Base-by-base conservation (phyloP, 1,284 basidiomycete species). In the Tylopilus sp. region DNA sequence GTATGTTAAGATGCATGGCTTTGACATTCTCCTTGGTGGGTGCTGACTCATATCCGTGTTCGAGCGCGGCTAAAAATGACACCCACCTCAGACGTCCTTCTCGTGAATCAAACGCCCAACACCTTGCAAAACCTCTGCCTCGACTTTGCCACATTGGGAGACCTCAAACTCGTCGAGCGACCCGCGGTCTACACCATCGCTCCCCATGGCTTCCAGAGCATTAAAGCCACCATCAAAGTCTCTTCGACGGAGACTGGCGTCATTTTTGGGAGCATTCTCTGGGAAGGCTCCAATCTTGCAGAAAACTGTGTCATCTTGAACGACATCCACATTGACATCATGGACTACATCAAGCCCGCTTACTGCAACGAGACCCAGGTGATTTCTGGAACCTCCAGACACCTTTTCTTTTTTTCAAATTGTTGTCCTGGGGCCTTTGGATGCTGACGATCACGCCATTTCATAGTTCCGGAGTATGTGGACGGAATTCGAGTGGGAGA, bases 281-380 rank as follows among this genome's bases (percentile, higher is more conserved):
- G 97, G 86, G 92, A 96, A 58, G 90, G 89, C n/a, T 84, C 85
- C 5, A 89, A 86, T 41, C 84, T 94, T 58, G 78, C 85, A 0
- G 92, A 96, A 64, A 84, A 84, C 42, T 92, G 85, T 69, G 93
- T 92, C 33, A 95, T 99, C 42, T 71, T 98, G 62, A 97, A 94
- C 69, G 96, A 98, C 71, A 95, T 98, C 52, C 94, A 98, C 71
- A 92, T 98, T 57, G 97, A 99, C 70, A 98, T 99, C 59, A 96
- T 99, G 90, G 96, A 98, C 70, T 99, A 98, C 71, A 99, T 99
- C 75, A 93, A 97, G 68, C 95, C 96, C 0, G 92, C 94, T 4
- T 91, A 91, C 64, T 97, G 94, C 71, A 97, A 88, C 51, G 96
- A 99, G 69, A 85, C 89, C 28, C 91, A 96, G 81, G 92, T 92